Base-by-base conservation (phyloP, 352 stramenopile genomes). In the Proteromonas lacertae region DNA sequence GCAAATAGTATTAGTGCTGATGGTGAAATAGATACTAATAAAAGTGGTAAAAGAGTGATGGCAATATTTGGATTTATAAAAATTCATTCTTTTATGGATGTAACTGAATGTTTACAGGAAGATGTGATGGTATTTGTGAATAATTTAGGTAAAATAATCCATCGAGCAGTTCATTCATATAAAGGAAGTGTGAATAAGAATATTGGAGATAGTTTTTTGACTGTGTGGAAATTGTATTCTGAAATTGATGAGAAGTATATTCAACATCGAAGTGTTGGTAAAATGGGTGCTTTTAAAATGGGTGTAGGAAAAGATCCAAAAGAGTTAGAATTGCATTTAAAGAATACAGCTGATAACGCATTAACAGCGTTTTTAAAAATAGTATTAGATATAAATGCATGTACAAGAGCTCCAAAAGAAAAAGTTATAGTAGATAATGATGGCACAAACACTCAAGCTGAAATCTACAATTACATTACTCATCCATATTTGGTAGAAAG, bases 121-220 rank as follows among this genome's bases (percentile, higher is more conserved):
- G 75, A 92, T 45, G 66, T 92, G 1, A 90, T 90, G 59, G 89
- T 67, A 31, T 87, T 92, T 55, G 87, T 95, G 39, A 95, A 95
- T 48, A 90, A 69, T 21, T 76, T 95, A 40, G 81, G 76, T 2
- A 64, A 72, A 30, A 88, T 95, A 37, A 62, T 95, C 13, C 79
- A 95, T 41, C 55, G 65, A 16, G 69, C 90, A 41, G 67, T 77
- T 1, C 83, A 45, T 46, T 74, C 3, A 4, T 92, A 76, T 57
- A 69, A 79, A 29, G 77, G 77, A 25, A 71, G 78, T 24, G 82
- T 74, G 25, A 92, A 93, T 47, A 92, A 92, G 46, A 93, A 92
- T 57, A 74, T 93, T 25, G 79, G 79, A n/a, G 54, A 64, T 12
- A 61, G 72, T 0, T 92, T 92, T 43, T 42, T 92, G 7, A 62